A percentile compares a stretch with the other conserved stretches of the same genome.
Conservation (phyloP, 768 basidiomycete species). For the Gymnopilus dilepis region DNA sequence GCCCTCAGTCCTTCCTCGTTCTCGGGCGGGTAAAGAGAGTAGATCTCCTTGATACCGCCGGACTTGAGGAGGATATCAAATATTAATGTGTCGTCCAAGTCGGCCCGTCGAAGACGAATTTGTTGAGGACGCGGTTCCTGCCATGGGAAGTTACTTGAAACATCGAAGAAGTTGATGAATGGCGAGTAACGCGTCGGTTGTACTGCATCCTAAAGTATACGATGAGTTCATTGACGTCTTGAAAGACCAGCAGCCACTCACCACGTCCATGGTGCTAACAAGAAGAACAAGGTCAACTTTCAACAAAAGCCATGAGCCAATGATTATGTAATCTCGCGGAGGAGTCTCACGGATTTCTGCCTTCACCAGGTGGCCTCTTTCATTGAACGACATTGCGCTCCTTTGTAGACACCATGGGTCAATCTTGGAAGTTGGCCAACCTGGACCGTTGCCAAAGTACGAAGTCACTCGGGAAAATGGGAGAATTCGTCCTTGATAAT, state of each 20-base stretch:
- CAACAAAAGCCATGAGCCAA: conserved; percentile 5
- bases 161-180: conserved; percentile 54
- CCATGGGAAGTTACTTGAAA: conserved; percentile 64
- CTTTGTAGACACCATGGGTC: conserved; percentile 14
- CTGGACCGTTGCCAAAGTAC: conserved; percentile 4
- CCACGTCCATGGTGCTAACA: conserved; percentile 14
- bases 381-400: too few relatives aligned
- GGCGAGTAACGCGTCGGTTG: conserved; percentile 26
- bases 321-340: background rate
- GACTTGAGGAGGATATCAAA: conserved; percentile 75
- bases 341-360: background rate
- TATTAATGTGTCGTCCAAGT: conserved; percentile 66
- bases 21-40: conserved; percentile 71
- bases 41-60: conserved; percentile 64
- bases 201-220: conserved; percentile 23
- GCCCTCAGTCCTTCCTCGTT: conserved; percentile 56
- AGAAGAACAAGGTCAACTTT: conserved; percentile 6
- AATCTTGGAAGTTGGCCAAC: conserved; percentile 11
- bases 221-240: background rate
- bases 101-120: conserved; percentile 67
- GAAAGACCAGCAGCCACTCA: conserved; percentile 2
- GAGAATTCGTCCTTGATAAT: conserved; percentile 6
- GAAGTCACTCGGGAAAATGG: conserved; percentile 1
- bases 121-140: conserved; percentile 53
- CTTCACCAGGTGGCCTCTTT: too few relatives aligned